Percentiles rank a stretch among this genome's conserved stretches.
Evolutionary conservation across 164 flowering plant genomes (phyloP).

Genomic region (Liriodendron chinense): DNA sequence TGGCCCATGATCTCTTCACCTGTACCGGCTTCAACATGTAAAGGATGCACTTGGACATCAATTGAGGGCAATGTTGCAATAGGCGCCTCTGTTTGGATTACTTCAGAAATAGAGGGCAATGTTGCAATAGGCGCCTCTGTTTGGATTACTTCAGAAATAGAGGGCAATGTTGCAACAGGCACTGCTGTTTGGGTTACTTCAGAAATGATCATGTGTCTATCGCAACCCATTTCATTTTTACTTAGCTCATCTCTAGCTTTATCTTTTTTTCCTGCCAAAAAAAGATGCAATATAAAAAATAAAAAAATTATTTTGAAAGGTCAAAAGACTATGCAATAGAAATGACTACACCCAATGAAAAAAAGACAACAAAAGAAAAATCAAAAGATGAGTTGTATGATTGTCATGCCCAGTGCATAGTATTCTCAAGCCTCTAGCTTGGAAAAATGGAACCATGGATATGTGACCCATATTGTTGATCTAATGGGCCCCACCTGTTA

Average conservation of each 20-base stretch:
- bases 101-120: slow-evolving; percentile 46
- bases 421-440: neutral
- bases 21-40: neutral
- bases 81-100: slow-evolving; percentile 25
- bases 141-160: slow-evolving; percentile 37
- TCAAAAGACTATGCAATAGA: too few relatives aligned
- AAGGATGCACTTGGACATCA: neutral
- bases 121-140: slow-evolving; percentile 10
- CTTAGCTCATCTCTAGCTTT: slow-evolving; percentile 5
- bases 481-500: neutral
- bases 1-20: neutral
- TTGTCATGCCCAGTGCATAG: neutral
- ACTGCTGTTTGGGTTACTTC: slow-evolving; percentile 36
- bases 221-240: slow-evolving; percentile 17
- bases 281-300: neutral
- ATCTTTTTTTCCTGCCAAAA: slow-evolving; percentile 20
- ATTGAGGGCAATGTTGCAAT: neutral
- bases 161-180: too few relatives aligned
- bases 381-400: too few relatives aligned
- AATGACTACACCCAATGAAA: too few relatives aligned
- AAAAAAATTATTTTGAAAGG: too few relatives aligned
- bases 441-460: neutral
- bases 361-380: too few relatives aligned
- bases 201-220: slow-evolving; percentile 23
- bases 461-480: neutral